phyloP scores from a whole-genome alignment of 2,329 filamentous ascomycete genomes.

The Fusarium redolens region DNA sequence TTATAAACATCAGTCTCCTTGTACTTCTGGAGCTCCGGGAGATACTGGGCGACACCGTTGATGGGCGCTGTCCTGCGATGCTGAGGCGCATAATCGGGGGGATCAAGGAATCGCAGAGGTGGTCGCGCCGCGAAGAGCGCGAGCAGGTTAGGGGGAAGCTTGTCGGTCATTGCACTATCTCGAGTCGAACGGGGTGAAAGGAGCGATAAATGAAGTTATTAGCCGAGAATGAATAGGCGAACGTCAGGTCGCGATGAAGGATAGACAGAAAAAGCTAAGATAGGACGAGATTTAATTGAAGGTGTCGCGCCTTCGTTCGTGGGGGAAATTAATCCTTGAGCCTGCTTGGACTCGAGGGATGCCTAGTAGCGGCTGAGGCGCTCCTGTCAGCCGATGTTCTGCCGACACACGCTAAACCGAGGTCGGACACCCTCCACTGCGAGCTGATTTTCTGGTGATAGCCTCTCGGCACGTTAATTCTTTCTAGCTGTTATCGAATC shows the following conservation, averaged over 20 bases:
- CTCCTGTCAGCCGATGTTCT: constrained; percentile 35
- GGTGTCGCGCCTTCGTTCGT: constrained; percentile 37
- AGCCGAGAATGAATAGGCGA: constrained; percentile 24
- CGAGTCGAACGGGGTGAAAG: constrained; percentile 3
- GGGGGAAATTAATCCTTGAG: constrained; percentile 42
- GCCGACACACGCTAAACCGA: constrained; percentile 42
- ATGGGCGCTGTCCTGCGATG: constrained; percentile 81
- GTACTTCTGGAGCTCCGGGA: constrained; percentile 80
- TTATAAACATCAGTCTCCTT: constrained; percentile 80
- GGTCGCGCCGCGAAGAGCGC: constrained; percentile 96
- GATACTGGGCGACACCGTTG: constrained; percentile 77
- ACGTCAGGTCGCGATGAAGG: constrained; percentile 16
- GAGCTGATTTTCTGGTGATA: constrained; percentile 44
- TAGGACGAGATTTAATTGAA: constrained; percentile 24
- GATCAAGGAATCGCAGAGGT: constrained; percentile 87
- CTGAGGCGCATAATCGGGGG: constrained; percentile 84
- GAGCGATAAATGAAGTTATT: neutral
- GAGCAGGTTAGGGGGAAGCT: constrained; percentile 90
- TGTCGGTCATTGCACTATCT: constrained; percentile 83
- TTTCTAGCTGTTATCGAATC: constrained; percentile 37
- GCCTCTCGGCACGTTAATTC: constrained; percentile 35
- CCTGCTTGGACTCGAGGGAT: constrained; percentile 15
- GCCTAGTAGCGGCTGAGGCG: constrained; percentile 22
- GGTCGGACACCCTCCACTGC: constrained; percentile 19
- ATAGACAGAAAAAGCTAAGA: constrained; percentile 14